These are phyloP conservation scores for Chloris gayana DNA, from an alignment of 176 grass and related monocot genomes.

Conservation along the genomic window DNA sequence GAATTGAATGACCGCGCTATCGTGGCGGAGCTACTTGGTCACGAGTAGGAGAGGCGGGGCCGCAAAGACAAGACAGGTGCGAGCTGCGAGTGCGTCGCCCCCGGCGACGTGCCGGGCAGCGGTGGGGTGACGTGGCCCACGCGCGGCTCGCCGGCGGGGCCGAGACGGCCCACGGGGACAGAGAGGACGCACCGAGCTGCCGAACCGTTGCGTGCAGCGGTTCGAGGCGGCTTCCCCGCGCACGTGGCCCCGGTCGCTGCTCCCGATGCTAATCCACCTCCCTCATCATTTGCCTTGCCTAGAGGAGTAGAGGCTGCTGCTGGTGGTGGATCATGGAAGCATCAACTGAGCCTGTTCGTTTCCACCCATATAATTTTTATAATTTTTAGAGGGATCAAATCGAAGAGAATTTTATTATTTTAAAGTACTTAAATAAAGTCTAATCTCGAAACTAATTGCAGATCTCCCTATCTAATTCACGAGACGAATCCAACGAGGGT, in stretches of 20 bases:
- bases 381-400: no score
- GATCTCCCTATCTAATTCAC: no score
- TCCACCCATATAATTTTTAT: no score
- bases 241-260: conserved; percentile 20
- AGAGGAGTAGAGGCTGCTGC: no score
- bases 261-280: neutral
- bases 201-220: neutral
- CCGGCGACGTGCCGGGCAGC: neutral
- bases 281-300: neutral
- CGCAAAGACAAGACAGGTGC: neutral
- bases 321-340: neutral
- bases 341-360: no score
- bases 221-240: conserved; percentile 23
- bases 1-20: neutral
- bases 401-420: no score
- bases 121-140: conserved; percentile 5
- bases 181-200: neutral
- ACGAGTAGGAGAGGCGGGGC: neutral
- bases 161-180: no score
- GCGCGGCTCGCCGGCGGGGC: neutral
- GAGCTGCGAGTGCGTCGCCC: neutral
- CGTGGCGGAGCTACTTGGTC: neutral
- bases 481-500: no score
- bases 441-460: no score
- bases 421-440: no score